Percentiles rank a stretch among this genome's conserved stretches.
Evolutionary conservation across 768 basidiomycete genomes (phyloP).

Genomic region (Leccinum ochraceum): DNA sequence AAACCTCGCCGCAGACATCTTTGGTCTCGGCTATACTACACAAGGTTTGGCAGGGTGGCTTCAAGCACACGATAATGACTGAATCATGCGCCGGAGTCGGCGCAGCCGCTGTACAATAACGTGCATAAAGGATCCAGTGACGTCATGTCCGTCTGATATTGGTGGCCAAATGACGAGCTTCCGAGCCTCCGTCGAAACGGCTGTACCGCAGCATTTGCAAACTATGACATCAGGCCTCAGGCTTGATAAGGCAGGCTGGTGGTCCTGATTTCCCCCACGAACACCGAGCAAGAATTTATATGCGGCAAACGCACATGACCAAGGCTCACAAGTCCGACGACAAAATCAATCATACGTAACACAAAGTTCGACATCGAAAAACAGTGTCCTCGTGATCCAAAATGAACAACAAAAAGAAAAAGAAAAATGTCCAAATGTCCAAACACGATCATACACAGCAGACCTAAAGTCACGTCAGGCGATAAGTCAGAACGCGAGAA

Average conservation of each 20-base stretch:
- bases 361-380: background rate
- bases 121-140: background rate
- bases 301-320: background rate
- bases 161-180: background rate
- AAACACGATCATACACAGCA: background rate
- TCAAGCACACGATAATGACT: background rate
- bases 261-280: background rate
- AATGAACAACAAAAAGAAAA: background rate
- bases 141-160: background rate
- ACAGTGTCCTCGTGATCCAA: constrained; percentile 2
- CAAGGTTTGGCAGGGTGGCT: constrained; percentile 4
- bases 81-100: background rate
- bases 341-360: constrained; percentile 17
- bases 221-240: constrained; percentile 12
- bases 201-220: background rate
- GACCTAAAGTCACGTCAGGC: background rate
- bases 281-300: background rate
- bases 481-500: background rate
- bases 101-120: background rate
- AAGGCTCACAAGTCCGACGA: constrained; percentile 4
- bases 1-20: background rate
- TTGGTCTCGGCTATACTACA: constrained; percentile 7
- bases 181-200: background rate
- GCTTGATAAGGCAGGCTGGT: background rate
- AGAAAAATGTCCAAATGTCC: background rate